Conservation (phyloP, 495 filamentous ascomycete genomes). For the Neohortaea acidophila region DNA sequence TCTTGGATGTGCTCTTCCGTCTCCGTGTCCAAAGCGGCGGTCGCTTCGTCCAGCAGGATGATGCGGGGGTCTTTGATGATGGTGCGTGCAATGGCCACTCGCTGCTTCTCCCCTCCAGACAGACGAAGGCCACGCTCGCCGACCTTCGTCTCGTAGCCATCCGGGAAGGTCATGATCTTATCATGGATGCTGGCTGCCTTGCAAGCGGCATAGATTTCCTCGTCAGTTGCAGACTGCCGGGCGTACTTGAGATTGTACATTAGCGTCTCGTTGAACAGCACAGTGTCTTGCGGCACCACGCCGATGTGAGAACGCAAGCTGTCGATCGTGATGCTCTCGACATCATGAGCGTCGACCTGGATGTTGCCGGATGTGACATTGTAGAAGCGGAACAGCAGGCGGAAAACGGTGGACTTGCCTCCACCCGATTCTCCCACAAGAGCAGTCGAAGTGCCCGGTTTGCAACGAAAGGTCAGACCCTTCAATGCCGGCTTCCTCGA, state of each 20-base stretch:
- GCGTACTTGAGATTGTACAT: conserved; percentile 98
- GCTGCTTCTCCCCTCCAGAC: conserved; percentile 91
- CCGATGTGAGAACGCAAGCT: conserved; percentile 82
- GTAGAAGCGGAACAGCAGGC: conserved; percentile 90
- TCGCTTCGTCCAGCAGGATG: conserved; percentile 93
- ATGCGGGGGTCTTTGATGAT: conserved; percentile 92
- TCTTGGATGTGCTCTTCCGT: conserved; percentile 93
- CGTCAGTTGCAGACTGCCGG: conserved; percentile 68
- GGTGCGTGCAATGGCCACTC: conserved; percentile 89
- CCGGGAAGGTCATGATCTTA: conserved; percentile 84
- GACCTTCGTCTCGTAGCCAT: conserved; percentile 81
- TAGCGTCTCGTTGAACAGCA: conserved; percentile 89
- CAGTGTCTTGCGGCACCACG: conserved; percentile 91
- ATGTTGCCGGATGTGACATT: conserved; percentile 65
- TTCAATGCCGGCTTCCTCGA: conserved; percentile 70
- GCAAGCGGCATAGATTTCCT: conserved; percentile 79
- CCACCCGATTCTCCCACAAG: conserved; percentile 93
- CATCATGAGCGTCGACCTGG: conserved; percentile 66
- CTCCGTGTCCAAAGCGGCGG: conserved; percentile 84
- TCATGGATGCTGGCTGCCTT: conserved; percentile 89
- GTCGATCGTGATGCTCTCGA: conserved; percentile 78
- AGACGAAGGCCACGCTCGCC: conserved; percentile 87
- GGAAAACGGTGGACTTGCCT: conserved; percentile 95
- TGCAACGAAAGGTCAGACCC: conserved; percentile 64
- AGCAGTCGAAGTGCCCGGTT: conserved; percentile 83